These are phyloP conservation scores for Xylaria sp. DNA, from an alignment of 2,329 filamentous ascomycete genomes.

Conservation along the genomic window DNA sequence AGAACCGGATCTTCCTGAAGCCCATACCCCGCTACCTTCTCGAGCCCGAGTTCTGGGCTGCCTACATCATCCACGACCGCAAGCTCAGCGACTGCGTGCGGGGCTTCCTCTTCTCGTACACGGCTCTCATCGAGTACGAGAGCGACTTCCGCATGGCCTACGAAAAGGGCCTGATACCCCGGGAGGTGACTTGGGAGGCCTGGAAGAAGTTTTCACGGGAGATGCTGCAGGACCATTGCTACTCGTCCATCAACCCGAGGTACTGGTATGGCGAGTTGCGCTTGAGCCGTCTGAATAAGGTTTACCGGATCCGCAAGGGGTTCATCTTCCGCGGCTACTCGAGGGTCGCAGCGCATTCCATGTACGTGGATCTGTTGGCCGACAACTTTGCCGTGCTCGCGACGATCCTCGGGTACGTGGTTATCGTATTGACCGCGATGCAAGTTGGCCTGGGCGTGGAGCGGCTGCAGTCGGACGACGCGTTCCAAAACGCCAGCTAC, in stretches of 20 bases:
- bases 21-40: constrained; percentile 46
- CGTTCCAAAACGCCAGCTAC: constrained; percentile 37
- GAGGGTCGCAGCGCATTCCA: constrained; percentile 26
- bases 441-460: constrained; percentile 37
- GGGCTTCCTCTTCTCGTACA: constrained; percentile 45
- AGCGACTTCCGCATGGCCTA: constrained; percentile 44
- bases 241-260: constrained; percentile 37
- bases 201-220: constrained; percentile 41
- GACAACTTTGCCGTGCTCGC: constrained; percentile 45
- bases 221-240: constrained; percentile 31
- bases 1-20: constrained; percentile 43
- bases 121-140: constrained; percentile 41
- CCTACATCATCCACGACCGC: constrained; percentile 24
- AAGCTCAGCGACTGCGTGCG: constrained; percentile 37
- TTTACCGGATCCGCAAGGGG: constrained; percentile 41
- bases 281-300: constrained; percentile 43
- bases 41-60: constrained; percentile 40
- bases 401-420: constrained; percentile 43
- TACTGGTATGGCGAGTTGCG: constrained; percentile 47
- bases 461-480: constrained; percentile 23
- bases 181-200: constrained; percentile 38
- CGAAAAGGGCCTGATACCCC: constrained; percentile 40
- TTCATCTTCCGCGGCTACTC: constrained; percentile 34
- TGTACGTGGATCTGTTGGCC: constrained; percentile 43
- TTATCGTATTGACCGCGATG: constrained; percentile 36